These are phyloP conservation scores for Penicillium riverlandense DNA, from an alignment of 495 filamentous ascomycete species.

Conservation along the genomic window DNA sequence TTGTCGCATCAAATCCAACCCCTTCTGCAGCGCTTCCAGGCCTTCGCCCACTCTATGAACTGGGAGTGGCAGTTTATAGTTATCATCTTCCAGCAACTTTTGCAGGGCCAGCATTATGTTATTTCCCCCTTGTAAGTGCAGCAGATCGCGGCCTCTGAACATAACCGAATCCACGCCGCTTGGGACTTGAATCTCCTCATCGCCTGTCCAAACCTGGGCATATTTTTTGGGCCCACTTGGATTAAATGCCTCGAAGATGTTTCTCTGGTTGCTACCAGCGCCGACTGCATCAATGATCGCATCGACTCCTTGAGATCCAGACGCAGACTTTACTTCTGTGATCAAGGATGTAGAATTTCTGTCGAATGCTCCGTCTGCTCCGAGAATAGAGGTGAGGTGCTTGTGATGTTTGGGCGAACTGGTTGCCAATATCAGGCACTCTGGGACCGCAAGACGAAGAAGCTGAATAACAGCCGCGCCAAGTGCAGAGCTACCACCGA, in stretches of 20 bases:
- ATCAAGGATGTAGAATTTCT: constrained; percentile 8
- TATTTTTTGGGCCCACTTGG: constrained; percentile 25
- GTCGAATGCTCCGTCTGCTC: constrained; percentile 26
- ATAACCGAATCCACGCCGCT: constrained; percentile 11
- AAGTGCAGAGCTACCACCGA: constrained; percentile 36
- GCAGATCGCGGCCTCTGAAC: constrained; percentile 16
- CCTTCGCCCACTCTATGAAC: constrained; percentile 23
- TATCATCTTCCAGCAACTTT: constrained; percentile 8
- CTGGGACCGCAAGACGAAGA: constrained; percentile 26
- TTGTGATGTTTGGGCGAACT: constrained; percentile 27
- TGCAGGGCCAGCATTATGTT: constrained; percentile 6
- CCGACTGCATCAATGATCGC: constrained; percentile 34
- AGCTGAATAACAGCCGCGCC: constrained; percentile 35
- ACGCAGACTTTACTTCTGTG: constrained; percentile 19
- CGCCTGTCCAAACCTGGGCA: constrained; percentile 24
- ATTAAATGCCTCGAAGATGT: constrained; percentile 13
- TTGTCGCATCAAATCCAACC: constrained; percentile 17
- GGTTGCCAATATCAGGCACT: constrained; percentile 27
- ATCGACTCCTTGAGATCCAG: constrained; percentile 27
- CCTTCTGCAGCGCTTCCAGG: constrained; percentile 17
- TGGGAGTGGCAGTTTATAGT: constrained; percentile 4
- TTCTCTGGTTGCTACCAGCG: constrained; percentile 7
- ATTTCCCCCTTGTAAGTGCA: constrained; percentile 9
- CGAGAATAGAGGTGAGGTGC: constrained; percentile 14
- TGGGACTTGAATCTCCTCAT: constrained; percentile 11